Conservation (phyloP, 495 filamentous ascomycete genomes). For the Aspergillus diversus region DNA sequence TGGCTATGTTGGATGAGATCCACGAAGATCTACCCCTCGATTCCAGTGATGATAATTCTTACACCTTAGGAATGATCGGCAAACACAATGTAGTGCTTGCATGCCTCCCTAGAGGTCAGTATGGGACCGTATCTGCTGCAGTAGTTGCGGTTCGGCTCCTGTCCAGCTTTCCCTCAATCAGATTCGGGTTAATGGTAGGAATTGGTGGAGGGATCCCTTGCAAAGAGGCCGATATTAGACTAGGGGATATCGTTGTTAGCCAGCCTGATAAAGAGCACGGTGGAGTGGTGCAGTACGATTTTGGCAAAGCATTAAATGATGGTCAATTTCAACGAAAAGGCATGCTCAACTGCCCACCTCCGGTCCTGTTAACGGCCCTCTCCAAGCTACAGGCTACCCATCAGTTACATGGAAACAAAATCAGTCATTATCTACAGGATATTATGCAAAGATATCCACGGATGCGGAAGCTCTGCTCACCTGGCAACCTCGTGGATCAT, state of each 20-base stretch:
- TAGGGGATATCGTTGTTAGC: constrained; percentile 43
- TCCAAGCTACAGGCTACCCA: background rate
- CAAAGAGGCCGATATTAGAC: constrained; percentile 29
- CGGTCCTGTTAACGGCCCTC: background rate
- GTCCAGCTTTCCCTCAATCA: constrained; percentile 26
- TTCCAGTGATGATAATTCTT: constrained; percentile 31
- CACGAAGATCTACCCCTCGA: constrained; percentile 23
- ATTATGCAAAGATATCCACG: background rate
- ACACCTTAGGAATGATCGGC: constrained; percentile 33
- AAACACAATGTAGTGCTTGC: constrained; percentile 41
- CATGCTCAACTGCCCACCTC: background rate
- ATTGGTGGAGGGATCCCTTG: constrained; percentile 39
- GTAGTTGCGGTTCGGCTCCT: constrained; percentile 27
- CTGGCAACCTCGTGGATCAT: too few relatives aligned
- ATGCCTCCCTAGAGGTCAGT: constrained; percentile 27
- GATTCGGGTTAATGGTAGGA: constrained; percentile 36
- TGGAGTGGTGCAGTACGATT: constrained; percentile 41
- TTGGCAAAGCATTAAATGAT: constrained; percentile 31
- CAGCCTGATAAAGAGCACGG: constrained; percentile 18
- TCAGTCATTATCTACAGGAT: background rate
- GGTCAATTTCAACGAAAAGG: background rate
- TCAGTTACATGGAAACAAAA: background rate
- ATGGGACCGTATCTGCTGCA: constrained; percentile 33
- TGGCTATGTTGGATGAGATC: constrained; percentile 32
- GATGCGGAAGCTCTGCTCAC: too few relatives aligned